Evolutionary conservation across 164 flowering plant genomes (phyloP), one percentile per base, ranked within the genome.

Genomic region (Annona squamosa): DNA sequence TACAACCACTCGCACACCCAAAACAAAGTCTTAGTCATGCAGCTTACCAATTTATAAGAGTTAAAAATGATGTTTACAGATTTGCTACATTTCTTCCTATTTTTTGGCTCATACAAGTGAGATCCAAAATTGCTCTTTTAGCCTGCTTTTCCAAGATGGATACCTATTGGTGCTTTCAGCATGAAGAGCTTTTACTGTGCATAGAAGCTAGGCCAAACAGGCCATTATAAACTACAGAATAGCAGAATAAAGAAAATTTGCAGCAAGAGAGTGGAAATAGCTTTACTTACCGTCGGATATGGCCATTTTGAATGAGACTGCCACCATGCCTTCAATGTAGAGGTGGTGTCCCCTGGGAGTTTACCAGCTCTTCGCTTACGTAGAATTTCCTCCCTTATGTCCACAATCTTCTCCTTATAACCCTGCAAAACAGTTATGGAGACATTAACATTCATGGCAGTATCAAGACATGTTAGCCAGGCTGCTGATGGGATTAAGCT

Each of bases 301-400:
- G 95, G 95, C 93, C 95, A 92, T 80, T 90, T 89, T 57, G 95
- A 86, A 82, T 92, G 97, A 5, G 90, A 77, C 69, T 87, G 88
- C 97, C 97, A 92, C 97, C 97, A 92, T 52, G 86, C 86, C 77
- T 92, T 92, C 59, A 92, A 75, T 65, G 80, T 78, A 7, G 94
- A 89, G 56, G 94, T 89, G 43, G 97, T 92, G 77, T 90, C 93
- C n/a, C 94, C 93, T 0, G 95, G 97, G 19, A 92, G 87, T 73
- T 90, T 91, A 67, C 94, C 93, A 4, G 94, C 94, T 70, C 93
- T 80, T 81, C 94, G 86, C 80, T 91, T 92, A 0, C 93, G 85
- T 68, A 92, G 52, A 47, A 90, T 92, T 73, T 92, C 95, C 79
- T 92, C 95, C 68, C 92, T 82, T 47, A 87, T 84, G 80, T 89